Evolutionary conservation across 1,284 basidiomycete genomes (phyloP).

Genomic region (Ustilago loliicola): DNA sequence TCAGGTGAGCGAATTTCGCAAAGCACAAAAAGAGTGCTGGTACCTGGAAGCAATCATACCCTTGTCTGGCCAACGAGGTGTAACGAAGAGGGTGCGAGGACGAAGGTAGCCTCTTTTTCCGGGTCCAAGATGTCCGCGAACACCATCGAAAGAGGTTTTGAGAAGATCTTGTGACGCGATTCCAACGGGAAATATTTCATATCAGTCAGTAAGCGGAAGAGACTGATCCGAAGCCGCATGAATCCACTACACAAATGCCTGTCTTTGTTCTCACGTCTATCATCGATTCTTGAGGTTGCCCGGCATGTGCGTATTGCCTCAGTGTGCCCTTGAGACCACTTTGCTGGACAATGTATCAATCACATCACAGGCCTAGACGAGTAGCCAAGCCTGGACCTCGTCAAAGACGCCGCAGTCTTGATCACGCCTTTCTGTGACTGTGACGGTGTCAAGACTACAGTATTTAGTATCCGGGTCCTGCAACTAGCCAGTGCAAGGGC

Average conservation of each 20-base stretch:
- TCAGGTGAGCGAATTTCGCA: background rate
- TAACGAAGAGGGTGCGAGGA: background rate
- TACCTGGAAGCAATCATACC: background rate
- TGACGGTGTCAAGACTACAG: no score
- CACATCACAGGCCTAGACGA: no score
- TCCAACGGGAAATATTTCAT: background rate
- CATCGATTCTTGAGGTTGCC: background rate
- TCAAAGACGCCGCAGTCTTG: background rate
- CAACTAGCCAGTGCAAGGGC: background rate
- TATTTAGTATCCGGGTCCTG: background rate
- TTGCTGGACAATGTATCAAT: background rate
- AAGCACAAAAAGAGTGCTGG: background rate
- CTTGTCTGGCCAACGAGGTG: no score
- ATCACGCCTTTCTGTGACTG: background rate
- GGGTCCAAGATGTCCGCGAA: background rate
- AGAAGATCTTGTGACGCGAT: constrained; percentile 4
- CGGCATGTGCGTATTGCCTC: background rate
- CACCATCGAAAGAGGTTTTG: background rate
- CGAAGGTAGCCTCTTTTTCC: background rate
- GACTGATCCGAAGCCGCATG: constrained; percentile 25
- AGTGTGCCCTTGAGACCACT: background rate
- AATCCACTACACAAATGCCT: background rate
- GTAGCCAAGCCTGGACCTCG: background rate
- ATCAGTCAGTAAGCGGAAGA: constrained; percentile 17
- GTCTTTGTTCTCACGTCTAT: background rate